Base-by-base conservation (phyloP, 208 protist genomes). In the Balamuthia mandrillaris region DNA sequence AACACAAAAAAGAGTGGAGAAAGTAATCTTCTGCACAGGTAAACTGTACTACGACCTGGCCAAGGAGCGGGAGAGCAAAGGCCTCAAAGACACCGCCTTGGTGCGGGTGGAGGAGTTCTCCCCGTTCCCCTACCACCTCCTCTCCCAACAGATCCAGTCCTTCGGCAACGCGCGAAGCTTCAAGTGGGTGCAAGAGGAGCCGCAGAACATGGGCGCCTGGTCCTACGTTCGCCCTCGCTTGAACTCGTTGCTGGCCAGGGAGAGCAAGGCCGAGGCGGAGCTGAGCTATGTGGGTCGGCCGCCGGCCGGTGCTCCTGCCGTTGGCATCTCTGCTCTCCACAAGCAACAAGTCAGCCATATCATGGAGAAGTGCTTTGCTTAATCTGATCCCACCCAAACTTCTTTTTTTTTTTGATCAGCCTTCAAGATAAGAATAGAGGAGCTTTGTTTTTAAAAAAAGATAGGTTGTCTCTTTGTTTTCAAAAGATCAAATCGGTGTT, bases 21-120 rank as follows among this genome's bases (percentile, higher is more conserved):
- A 31, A 16, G 88, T 91, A 2, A 44, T 91, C 16, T 72, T 91
- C 21, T 81, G 66, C 65, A 87, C 63, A 65, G 89, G 88, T 39
- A 91, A 91, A 54, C 49, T 91, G 16, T 92, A 86, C 47, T 91
- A 92, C 51, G 89, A 92, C 24, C 41, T 91, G 0, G 12, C 81
- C 39, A 86, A 89, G 29, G 70, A 88, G 39, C 84, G 89, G 68
- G 58, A 88, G 31, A 77, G 88, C 14, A 7, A 49, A 3, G 45
- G 27, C n/a, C 14, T 70, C 10, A 60, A 72, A 2, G 44, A 86
- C 44, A 49, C 45, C 7, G 87, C 88, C 5, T 66, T 90, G 7
- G 54, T 89, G 9, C 68, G 88, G 44, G 35, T 90, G 4, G 29
- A 81, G 47, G 66, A 90, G 54, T 41, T 90, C 14, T 33, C 86